Conservation (phyloP, 139 green algal genomes). For the Micractinium sp. region DNA sequence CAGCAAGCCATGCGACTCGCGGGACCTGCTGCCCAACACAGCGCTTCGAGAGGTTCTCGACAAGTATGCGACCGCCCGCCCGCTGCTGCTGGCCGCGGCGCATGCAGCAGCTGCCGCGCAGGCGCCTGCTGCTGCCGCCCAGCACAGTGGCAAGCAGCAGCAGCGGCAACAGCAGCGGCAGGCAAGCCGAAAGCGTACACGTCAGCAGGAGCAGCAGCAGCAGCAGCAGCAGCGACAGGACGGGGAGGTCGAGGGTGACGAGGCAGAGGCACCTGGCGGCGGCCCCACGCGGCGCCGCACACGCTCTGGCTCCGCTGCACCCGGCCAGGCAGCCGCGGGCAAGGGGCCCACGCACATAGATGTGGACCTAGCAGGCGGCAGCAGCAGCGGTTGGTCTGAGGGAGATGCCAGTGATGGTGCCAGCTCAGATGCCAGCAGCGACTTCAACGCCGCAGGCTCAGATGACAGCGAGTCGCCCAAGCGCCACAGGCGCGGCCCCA, state of each 20-base stretch:
- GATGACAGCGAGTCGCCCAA: neutral
- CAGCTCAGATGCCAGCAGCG: slow-evolving; percentile 2
- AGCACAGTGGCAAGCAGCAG: slow-evolving; percentile 5
- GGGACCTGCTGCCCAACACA: slow-evolving; percentile 48
- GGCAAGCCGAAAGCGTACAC: too few species aligned
- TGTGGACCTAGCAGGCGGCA: neutral
- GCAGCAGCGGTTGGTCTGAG: neutral
- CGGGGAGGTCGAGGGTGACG: neutral
- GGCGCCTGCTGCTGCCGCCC: neutral
- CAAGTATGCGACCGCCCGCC: slow-evolving; percentile 19
- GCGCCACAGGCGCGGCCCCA: neutral
- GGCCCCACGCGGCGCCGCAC: neutral
- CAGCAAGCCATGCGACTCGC: slow-evolving; percentile 43
- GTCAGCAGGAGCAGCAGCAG: neutral
- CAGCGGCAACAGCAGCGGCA: neutral
- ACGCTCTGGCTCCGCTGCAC: neutral
- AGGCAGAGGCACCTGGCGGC: neutral
- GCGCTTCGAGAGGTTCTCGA: slow-evolving; percentile 44
- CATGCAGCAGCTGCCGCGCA: neutral
- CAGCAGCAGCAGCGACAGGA: neutral
- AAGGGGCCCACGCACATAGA: neutral
- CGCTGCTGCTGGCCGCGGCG: neutral
- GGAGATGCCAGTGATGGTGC: neutral
- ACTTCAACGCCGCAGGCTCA: neutral
- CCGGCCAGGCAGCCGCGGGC: neutral